phyloP scores from a whole-genome alignment of 805 yeast genomes.

The Saccharomycopsis fermentans region DNA sequence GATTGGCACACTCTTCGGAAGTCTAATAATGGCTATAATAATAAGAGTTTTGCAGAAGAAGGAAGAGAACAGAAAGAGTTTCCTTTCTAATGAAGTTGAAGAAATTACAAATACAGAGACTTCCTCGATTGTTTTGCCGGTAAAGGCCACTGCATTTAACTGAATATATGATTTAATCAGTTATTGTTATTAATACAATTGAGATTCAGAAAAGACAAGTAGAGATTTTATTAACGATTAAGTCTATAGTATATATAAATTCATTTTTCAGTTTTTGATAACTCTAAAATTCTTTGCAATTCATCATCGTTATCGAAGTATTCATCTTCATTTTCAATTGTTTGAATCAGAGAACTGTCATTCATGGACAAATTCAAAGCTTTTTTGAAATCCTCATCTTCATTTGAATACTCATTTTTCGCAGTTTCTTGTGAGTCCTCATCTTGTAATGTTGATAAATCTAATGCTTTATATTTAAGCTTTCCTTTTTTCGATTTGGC shows the following conservation, averaged over 20 bases:
- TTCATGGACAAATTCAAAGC: conserved; percentile 5
- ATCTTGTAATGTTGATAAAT: conserved; percentile 4
- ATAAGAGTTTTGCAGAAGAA: conserved; percentile 36
- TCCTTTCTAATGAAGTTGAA: not conserved
- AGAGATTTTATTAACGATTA: no score
- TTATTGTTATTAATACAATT: no score
- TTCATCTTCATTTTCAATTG: no score
- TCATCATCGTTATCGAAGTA: conserved; percentile 7
- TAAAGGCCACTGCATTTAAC: no score
- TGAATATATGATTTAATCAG: no score
- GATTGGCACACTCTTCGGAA: conserved; percentile 39
- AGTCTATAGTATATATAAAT: not conserved
- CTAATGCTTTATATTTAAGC: conserved; percentile 6
- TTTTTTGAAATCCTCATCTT: conserved; percentile 1
- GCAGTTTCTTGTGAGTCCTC: not conserved
- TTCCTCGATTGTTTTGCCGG: no score
- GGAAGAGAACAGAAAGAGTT: conserved; percentile 24
- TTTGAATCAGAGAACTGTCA: not conserved
- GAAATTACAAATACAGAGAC: not conserved
- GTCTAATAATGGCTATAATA: conserved; percentile 30
- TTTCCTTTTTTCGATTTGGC: not conserved
- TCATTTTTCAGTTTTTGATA: conserved; percentile 14
- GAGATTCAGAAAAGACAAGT: no score
- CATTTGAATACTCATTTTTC: not conserved
- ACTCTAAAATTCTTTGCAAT: conserved; percentile 11